Conservation (phyloP, 2,329 filamentous ascomycete species). For the Microthyrium microscopicum region DNA sequence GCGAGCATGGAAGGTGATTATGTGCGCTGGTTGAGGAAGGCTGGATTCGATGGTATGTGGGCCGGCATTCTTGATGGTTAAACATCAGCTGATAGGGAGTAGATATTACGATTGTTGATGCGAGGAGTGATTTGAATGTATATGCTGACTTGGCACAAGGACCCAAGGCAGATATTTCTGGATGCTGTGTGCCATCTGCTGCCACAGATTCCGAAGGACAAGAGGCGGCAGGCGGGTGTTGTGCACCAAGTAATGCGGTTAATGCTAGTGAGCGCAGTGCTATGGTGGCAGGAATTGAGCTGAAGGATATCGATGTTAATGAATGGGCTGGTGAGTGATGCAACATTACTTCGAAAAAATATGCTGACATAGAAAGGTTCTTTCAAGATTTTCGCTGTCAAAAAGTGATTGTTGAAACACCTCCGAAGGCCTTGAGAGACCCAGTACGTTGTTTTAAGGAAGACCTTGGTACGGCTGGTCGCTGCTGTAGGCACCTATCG, state of each 20-base stretch:
- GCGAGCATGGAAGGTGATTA: constrained; percentile 38
- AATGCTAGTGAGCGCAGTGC: neutral
- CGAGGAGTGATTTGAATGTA: constrained; percentile 31
- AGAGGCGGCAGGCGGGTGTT: too few relatives aligned
- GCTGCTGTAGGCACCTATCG: too few relatives aligned
- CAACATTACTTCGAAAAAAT: neutral
- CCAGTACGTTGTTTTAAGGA: too few relatives aligned
- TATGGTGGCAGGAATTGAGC: neutral
- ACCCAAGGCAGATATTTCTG: neutral
- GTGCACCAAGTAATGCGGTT: neutral
- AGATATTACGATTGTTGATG: constrained; percentile 31
- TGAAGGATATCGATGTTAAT: constrained; percentile 7
- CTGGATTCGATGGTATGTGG: constrained; percentile 32
- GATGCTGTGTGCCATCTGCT: constrained; percentile 2
- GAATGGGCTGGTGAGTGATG: constrained; percentile 9
- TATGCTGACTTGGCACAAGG: constrained; percentile 19
- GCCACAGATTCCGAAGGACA: too few relatives aligned
- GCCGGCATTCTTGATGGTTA: neutral
- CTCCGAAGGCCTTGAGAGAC: too few relatives aligned
- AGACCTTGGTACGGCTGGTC: too few relatives aligned
- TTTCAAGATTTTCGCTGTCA: constrained; percentile 8
- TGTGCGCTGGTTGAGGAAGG: constrained; percentile 30
- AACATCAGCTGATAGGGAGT: constrained; percentile 1
- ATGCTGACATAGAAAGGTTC: constrained; percentile 1
- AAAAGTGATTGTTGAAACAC: too few relatives aligned